Conservation (phyloP, 2,329 filamentous ascomycete species). For the Hypomyces rosellus region DNA sequence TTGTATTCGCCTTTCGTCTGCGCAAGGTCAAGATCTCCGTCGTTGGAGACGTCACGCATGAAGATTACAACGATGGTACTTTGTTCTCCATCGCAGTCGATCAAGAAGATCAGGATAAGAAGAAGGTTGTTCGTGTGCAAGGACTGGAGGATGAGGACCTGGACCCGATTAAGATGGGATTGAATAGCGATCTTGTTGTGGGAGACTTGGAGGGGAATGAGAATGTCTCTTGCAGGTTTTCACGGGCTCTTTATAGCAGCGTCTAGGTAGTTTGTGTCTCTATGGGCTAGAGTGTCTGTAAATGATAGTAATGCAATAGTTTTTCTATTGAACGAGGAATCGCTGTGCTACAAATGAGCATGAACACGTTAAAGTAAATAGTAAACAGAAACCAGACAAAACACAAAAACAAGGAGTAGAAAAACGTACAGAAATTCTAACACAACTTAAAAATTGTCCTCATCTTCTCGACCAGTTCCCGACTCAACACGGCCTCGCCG, state of each 20-base stretch:
- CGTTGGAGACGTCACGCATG: not conserved
- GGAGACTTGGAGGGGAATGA: too few relatives aligned
- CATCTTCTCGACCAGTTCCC: not conserved
- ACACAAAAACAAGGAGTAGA: not conserved
- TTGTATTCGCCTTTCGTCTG: constrained; percentile 3
- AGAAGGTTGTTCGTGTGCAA: too few relatives aligned
- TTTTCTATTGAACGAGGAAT: too few relatives aligned
- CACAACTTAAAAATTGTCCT: not conserved
- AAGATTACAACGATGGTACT: not conserved
- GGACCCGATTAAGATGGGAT: too few relatives aligned
- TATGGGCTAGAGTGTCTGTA: too few relatives aligned
- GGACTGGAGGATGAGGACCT: too few relatives aligned
- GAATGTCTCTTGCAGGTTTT: too few relatives aligned
- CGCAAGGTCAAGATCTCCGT: not conserved
- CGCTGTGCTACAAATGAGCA: too few relatives aligned
- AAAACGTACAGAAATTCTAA: not conserved
- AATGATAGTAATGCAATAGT: too few relatives aligned
- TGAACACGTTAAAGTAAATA: not conserved
- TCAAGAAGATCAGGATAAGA: not conserved
- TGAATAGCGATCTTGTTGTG: too few relatives aligned
- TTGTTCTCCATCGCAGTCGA: not conserved
- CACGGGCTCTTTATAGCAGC: too few relatives aligned
- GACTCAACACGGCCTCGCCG: constrained; percentile 9
- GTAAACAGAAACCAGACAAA: not conserved
- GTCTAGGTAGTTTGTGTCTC: too few relatives aligned